Base-by-base conservation (phyloP, 139 green algal species). In the Micractinium sp. region DNA sequence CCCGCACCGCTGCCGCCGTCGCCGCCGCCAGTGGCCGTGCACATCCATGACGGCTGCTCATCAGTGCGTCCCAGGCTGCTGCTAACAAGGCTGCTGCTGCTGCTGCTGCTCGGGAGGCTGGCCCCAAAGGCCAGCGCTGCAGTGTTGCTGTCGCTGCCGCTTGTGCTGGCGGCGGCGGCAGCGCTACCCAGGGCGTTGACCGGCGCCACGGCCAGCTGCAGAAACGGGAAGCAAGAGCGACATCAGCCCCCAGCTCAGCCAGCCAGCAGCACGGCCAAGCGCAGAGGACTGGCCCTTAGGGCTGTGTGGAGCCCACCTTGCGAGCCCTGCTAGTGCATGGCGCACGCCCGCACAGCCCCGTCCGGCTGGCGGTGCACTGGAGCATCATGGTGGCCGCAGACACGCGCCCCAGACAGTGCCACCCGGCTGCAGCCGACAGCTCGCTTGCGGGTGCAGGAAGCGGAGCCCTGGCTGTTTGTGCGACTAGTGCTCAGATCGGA, bases 141-240 rank as follows among this genome's bases (percentile, higher is more conserved):
- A 18, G 78, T n/a, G 56, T 33, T 14, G 85, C 85, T 35, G 22
- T 20, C 33, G 69, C 66, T 27, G 60, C 85, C 39, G 77, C 39
- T 83, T 23, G 39, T 35, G 39, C 77, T 47, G 35, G 75, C 36
- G 19, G 75, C 77, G 23, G 36, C 77, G 77, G n/a, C 74, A 19
- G 77, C 77, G 82, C 63, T 56, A 36, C 41, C 85, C 56, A 60
- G 61, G 20, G 85, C 85, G 74, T 76, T 78, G 85, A 83, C 53
- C 74, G 85, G 71, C 12, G 71, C 47, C 27, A n/a, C n/a, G n/a
- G 19, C 29, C 71, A 73, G n/a, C 38, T 82, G 69, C 69, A 74
- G 29, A 14, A n/a, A 41, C 0, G 18, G 53, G 47, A 56, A 56
- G n/a, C n/a, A 56, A 56, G 47, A 5, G 47, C 31, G 81, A 39